Base-by-base conservation (phyloP, 306 rosid genomes). In the Quercus parvula region DNA sequence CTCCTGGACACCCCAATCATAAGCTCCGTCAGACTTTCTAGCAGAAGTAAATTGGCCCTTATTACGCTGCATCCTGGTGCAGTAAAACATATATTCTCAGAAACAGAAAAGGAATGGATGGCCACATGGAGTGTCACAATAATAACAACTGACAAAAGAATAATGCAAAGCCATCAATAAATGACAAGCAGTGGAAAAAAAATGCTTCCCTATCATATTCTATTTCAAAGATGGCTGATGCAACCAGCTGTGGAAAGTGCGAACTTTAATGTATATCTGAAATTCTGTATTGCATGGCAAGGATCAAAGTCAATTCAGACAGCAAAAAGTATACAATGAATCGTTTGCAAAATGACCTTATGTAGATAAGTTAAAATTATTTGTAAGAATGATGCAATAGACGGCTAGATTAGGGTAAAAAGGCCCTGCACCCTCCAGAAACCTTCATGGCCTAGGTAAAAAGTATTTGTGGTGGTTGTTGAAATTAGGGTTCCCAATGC, bases 11-110 rank as follows among this genome's bases (percentile, higher is more conserved):
- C 83, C 19, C 87, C 88, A 90, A 79, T 91, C 79, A 73, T 80
- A 88, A 41, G 83, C 76, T 87, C 98, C 97, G 59, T 94, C 97
- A 75, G 91, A 85, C 86, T 85, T 92, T 89, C 91, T 94, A 38
- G 97, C 20, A 63, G 98, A 94, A 81, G 97, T 88, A 87, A 94
- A 94, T 59, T 94, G 98, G 30, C 98, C 98, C 88, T 94, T 94
- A 80, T 88, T 94, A 61, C 98, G 98, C 74, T 92, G 95, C 98
- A 94, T 94, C 94, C 98, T 94, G 86, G 58, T 70, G 82, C 66
- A 25, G 35, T 70, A 25, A 52, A 62, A 70, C 79, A 87, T 71
- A 81, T 55, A 79, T 57, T 72, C 68, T 72, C 79, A 81, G 71
- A 46, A 25, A 82, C 75, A 57, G 59, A 80, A 70, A 49, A 82